Base-by-base conservation (phyloP, 352 stramenopile species). In the Pythium periplocum region DNA sequence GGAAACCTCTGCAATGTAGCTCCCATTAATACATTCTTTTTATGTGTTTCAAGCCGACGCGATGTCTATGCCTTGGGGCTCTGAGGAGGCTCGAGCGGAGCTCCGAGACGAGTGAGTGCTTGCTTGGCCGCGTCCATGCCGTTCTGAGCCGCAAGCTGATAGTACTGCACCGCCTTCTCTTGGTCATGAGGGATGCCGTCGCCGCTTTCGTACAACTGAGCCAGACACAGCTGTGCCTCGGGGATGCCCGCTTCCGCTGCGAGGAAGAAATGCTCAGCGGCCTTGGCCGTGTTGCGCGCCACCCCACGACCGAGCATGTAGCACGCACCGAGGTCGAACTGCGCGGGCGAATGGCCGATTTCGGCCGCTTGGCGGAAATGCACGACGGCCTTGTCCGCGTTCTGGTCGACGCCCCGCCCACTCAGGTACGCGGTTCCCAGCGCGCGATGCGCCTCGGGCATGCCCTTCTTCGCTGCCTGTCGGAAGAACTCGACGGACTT, bases 321-420 rank as follows among this genome's bases (percentile, higher is more conserved):
- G 58, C 81, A 92, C 35, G 79, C 81, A n/a, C 79, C 83, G 1
- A 94, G 45, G 56, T 91, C 78, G 59, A 94, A 94, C 58, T 90
- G 80, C 30, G 83, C 82, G 31, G 61, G 51, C 6, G 73, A 63
- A 38, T 85, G 64, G 12, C 83, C 79, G 38, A 70, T 69, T 35
- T 87, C 77, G 6, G 83, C 83, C 7, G 83, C 83, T 2, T 61
- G 66, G 10, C 69, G 73, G 48, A 92, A 87, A 57, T 85, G 71
- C n/a, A 51, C 48, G 5, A 73, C 69, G 2, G 80, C 83, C 17
- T 71, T 64, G 38, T 64, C 46, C 0, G 59, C 59, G 54, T 78
- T 60, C 11, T 62, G 37, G 1, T 57, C 48, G 3, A 67, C 56
- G 17, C 76, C 71, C 4, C 56, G 59, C 2, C 78, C 83, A 12